Base-by-base conservation (phyloP, 257 asterid genomes). In the Penstemon newberryi region DNA sequence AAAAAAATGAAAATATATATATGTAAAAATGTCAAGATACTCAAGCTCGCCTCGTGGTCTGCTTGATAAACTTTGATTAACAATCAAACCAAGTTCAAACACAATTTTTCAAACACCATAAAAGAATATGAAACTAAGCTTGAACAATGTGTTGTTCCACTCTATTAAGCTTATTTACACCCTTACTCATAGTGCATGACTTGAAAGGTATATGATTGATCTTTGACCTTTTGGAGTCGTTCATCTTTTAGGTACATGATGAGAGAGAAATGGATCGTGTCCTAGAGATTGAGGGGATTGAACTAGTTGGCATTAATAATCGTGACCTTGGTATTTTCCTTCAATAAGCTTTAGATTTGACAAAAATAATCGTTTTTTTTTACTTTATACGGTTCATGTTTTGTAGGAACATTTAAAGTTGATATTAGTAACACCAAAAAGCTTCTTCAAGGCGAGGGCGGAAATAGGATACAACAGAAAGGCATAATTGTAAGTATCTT, bases 221-320 rank as follows among this genome's bases (percentile, higher is more conserved):
- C 7, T 62, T 45, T 74, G 66, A 8, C 52, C 62, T 49, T 49
- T 63, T 55, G 8, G 45, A 59, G 49, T 47, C 36, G 67, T 60
- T 52, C 72, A 70, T 77, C 69, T 77, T 81, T 56, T 69, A 91
- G 97, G 97, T 89, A 57, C 97, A 91, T 25, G 96, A 91, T 76
- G 96, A 89, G 85, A 78, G 73, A 78, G 96, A 91, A 80, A 87
- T 89, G 93, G 96, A 89, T 62, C 96, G 93, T 46, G 95, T 89
- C 56, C 80, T 91, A 40, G 83, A 65, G 56, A 81, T 91, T 54
- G 91, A 89, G 15, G 97, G 96, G 72, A 47, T 91, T 73, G 82
- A 91, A 67, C 91, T 91, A 66, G 77, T 91, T 74, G 97, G 97
- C 84, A 91, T 91, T 71, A 91, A 91, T 72, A 91, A 91, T 60